phyloP scores from a whole-genome alignment of 1,284 basidiomycete species.

The Naganishia albida region DNA sequence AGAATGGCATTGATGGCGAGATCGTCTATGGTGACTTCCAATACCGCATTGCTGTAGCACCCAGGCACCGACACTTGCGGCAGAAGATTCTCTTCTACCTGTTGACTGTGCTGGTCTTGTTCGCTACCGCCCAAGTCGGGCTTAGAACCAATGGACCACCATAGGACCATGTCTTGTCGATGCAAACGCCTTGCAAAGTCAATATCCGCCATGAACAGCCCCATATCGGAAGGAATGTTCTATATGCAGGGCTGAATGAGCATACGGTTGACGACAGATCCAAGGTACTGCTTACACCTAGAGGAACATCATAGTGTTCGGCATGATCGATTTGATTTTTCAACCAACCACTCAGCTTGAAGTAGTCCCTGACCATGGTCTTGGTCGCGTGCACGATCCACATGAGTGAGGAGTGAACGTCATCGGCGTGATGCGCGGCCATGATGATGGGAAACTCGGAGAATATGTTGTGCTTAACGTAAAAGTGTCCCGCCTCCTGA shows the following conservation, averaged over 20 bases:
- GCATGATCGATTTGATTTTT: constrained; percentile 79
- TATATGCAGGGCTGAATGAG: constrained; percentile 32
- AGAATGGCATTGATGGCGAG: constrained; percentile 92
- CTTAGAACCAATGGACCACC: constrained; percentile 91
- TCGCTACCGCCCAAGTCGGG: constrained; percentile 95
- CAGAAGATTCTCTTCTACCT: constrained; percentile 71
- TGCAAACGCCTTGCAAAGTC: constrained; percentile 84
- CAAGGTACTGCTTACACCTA: constrained; percentile 58
- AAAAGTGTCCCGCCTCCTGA: constrained; percentile 83
- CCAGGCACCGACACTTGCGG: constrained; percentile 86
- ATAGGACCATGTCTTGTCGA: constrained; percentile 86
- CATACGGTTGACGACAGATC: not conserved
- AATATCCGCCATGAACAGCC: constrained; percentile 82
- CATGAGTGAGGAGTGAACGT: constrained; percentile 58
- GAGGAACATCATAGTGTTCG: constrained; percentile 87
- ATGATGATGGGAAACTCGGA: constrained; percentile 84
- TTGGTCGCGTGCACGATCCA: constrained; percentile 59
- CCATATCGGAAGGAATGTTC: constrained; percentile 87
- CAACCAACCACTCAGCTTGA: constrained; percentile 77
- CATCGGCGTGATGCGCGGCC: constrained; percentile 70
- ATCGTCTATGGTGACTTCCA: constrained; percentile 87
- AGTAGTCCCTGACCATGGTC: constrained; percentile 80
- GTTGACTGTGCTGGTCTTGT: constrained; percentile 71
- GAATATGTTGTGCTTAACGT: constrained; percentile 69
- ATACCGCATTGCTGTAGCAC: constrained; percentile 87